Conservation (phyloP, 1,284 basidiomycete species). For the Ganoderma meredithae region DNA sequence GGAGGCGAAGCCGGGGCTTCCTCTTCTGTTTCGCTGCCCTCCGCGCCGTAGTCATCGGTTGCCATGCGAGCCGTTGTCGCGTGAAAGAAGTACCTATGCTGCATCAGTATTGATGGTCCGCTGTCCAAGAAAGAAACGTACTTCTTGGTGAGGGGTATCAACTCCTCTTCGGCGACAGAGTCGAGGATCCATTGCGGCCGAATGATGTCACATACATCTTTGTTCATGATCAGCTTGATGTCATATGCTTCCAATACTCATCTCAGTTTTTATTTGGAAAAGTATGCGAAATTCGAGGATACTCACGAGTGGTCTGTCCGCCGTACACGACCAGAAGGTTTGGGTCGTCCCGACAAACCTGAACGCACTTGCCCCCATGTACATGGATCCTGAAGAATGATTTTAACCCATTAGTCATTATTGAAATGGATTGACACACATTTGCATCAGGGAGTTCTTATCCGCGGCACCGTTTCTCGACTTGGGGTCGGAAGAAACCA, state of each 20-base stretch:
- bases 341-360: slow-evolving; percentile 61
- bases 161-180: slow-evolving; percentile 65
- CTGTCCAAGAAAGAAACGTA: slow-evolving; percentile 41
- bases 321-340: slow-evolving; percentile 70
- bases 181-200: slow-evolving; percentile 84
- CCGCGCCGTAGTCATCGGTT: slow-evolving; percentile 42
- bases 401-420: background rate
- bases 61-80: slow-evolving; percentile 53
- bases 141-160: slow-evolving; percentile 73
- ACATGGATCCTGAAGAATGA: slow-evolving; percentile 64
- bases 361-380: slow-evolving; percentile 79
- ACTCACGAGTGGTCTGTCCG: slow-evolving; percentile 66
- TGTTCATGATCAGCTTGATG: slow-evolving; percentile 69
- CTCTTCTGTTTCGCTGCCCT: slow-evolving; percentile 42
- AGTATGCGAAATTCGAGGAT: background rate
- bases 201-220: slow-evolving; percentile 73
- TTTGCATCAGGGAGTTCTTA: slow-evolving; percentile 66
- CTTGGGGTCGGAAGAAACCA: slow-evolving; percentile 81
- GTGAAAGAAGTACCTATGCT: slow-evolving; percentile 76
- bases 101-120: slow-evolving; percentile 3
- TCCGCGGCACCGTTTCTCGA: slow-evolving; percentile 74
- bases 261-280: background rate
- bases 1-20: slow-evolving; percentile 21
- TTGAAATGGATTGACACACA: slow-evolving; percentile 50
- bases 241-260: slow-evolving; percentile 60